phyloP scores from a whole-genome alignment of 2,329 filamentous ascomycete genomes.

The Aspergillus candidus region DNA sequence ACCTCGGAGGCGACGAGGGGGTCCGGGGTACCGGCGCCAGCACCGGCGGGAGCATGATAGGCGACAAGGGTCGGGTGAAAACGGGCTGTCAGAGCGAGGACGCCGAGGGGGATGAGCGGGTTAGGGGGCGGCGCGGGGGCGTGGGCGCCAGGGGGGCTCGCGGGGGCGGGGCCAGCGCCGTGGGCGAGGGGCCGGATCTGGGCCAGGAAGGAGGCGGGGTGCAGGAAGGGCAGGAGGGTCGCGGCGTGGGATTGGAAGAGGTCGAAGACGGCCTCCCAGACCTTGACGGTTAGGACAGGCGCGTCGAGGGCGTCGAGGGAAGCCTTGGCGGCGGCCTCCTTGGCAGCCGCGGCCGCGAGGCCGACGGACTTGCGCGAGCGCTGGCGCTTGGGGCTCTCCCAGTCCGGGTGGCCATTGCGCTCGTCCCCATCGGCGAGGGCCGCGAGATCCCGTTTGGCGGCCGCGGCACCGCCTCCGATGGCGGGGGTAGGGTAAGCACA shows the following conservation, averaged over 20 bases:
- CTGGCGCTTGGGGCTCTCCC: slow-evolving; percentile 39
- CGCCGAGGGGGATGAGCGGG: slow-evolving; percentile 49
- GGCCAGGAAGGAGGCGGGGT: slow-evolving; percentile 49
- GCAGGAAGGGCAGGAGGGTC: slow-evolving; percentile 52
- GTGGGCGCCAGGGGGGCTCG: slow-evolving; percentile 9
- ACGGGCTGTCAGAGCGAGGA: slow-evolving; percentile 51
- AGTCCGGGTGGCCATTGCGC: slow-evolving; percentile 30
- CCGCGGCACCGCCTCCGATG: slow-evolving; percentile 27
- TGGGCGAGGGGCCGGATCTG: slow-evolving; percentile 38
- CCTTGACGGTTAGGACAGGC: slow-evolving; percentile 45
- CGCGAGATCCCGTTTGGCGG: slow-evolving; percentile 34
- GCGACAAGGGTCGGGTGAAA: slow-evolving; percentile 48
- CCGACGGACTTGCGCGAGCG: slow-evolving; percentile 33
- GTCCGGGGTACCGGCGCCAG: slow-evolving; percentile 37
- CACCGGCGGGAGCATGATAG: slow-evolving; percentile 43
- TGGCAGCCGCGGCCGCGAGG: slow-evolving; percentile 20
- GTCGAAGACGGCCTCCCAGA: slow-evolving; percentile 54
- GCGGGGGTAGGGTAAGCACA: slow-evolving; percentile 61
- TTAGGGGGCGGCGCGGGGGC: slow-evolving; percentile 32
- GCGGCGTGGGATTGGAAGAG: slow-evolving; percentile 55
- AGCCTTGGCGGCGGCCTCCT: slow-evolving; percentile 29
- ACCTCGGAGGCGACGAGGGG: slow-evolving; percentile 48
- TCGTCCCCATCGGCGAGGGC: slow-evolving; percentile 33
- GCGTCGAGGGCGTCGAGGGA: slow-evolving; percentile 45
- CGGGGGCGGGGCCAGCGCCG: slow-evolving; percentile 12